A percentile compares a stretch with the other conserved stretches of the same genome.
These are phyloP conservation scores for Aphanomyces euteiches DNA, from an alignment of 352 stramenopile species.

Conservation along the genomic window DNA sequence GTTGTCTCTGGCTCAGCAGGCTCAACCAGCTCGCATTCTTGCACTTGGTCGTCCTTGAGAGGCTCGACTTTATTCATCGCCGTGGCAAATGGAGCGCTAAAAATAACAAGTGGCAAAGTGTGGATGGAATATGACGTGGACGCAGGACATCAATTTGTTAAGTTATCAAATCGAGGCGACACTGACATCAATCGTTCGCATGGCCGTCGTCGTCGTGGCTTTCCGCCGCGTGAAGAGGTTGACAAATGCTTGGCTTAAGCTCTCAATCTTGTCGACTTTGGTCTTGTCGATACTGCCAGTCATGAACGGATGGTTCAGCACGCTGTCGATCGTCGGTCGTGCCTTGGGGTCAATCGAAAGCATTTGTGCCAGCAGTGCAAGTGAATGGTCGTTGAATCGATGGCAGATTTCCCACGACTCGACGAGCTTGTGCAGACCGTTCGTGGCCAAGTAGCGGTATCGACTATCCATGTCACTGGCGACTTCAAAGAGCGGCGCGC, in stretches of 20 bases:
- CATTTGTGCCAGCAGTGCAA: slow-evolving; percentile 32
- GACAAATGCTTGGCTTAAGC: neutral
- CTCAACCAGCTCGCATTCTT: neutral
- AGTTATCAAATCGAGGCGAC: slow-evolving; percentile 2
- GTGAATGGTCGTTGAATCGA: slow-evolving; percentile 36
- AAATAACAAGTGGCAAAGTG: neutral
- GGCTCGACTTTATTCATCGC: neutral
- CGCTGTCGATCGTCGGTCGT: slow-evolving; percentile 3
- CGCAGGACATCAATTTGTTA: neutral
- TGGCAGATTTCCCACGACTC: slow-evolving; percentile 38
- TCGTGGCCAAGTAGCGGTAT: slow-evolving; percentile 43
- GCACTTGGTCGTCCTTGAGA: neutral
- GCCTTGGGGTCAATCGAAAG: slow-evolving; percentile 3
- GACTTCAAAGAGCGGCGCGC: slow-evolving; percentile 40
- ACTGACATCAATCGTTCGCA: neutral
- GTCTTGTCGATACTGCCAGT: neutral
- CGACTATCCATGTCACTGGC: slow-evolving; percentile 45
- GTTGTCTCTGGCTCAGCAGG: neutral
- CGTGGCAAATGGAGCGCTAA: neutral
- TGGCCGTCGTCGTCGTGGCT: neutral
- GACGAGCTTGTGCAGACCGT: slow-evolving; percentile 42
- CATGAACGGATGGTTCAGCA: neutral
- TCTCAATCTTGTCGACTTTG: neutral
- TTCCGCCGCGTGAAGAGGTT: neutral
- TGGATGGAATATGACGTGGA: neutral